phyloP scores from a whole-genome alignment of 2,329 filamentous ascomycete genomes.

The Neonectria neomacrospora region DNA sequence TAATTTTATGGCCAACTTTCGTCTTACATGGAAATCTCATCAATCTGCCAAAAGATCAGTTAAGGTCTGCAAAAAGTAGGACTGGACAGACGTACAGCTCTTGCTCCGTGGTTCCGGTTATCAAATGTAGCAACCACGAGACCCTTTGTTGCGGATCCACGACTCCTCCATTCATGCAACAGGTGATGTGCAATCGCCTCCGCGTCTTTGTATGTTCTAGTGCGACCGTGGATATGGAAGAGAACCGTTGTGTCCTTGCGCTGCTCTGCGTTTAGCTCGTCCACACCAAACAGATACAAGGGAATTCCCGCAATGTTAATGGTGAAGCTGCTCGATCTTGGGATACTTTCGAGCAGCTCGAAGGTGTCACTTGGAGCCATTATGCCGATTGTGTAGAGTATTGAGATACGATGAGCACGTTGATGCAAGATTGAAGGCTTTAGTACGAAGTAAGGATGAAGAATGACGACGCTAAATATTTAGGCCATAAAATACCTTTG shows the following conservation, averaged over 20 bases:
- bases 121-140: conserved; percentile 9
- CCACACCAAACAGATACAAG: conserved; percentile 5
- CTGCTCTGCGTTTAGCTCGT: conserved; percentile 4
- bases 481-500: background rate
- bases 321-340: background rate
- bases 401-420: background rate
- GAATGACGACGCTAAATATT: background rate
- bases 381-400: background rate
- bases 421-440: background rate
- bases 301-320: background rate
- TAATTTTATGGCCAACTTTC: background rate
- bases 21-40: conserved; percentile 9
- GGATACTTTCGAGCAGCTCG: background rate
- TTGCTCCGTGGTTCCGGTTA: conserved; percentile 10
- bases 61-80: no score
- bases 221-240: conserved; percentile 14
- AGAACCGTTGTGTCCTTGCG: conserved; percentile 3
- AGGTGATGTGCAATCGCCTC: conserved; percentile 7
- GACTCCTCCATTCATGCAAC: background rate
- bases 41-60: background rate
- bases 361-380: background rate
- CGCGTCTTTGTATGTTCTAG: conserved; percentile 2
- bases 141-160: background rate
- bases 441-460: background rate
- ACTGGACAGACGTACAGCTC: background rate